These are phyloP conservation scores for Copromyces sp. DNA, from an alignment of 495 filamentous ascomycete species.

Conservation along the genomic window DNA sequence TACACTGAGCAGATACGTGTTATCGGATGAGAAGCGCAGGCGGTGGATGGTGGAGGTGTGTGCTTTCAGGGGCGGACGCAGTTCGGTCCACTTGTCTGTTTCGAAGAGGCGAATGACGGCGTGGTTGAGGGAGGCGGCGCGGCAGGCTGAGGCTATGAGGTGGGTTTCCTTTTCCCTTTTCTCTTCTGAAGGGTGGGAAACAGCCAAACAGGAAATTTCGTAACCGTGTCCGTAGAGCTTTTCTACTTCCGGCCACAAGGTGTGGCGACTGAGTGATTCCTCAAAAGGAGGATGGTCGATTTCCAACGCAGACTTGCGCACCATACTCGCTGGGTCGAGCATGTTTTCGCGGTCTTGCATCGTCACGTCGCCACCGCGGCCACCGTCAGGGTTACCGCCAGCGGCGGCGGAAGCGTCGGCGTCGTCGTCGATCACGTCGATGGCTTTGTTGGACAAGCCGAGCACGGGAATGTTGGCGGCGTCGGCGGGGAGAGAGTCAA, in stretches of 20 bases:
- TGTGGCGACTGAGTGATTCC: constrained; percentile 79
- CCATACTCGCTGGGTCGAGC: constrained; percentile 30
- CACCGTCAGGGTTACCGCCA: constrained; percentile 9
- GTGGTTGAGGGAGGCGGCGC: constrained; percentile 83
- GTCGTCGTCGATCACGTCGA: constrained; percentile 50
- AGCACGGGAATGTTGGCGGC: constrained; percentile 90
- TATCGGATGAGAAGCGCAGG: constrained; percentile 67
- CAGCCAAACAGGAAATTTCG: constrained; percentile 86
- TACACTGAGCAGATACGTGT: constrained; percentile 69
- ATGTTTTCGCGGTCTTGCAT: constrained; percentile 26
- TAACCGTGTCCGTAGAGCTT: constrained; percentile 99
- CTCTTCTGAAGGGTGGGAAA: constrained; percentile 37
- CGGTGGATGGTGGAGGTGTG: constrained; percentile 79
- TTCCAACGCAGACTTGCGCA: constrained; percentile 35
- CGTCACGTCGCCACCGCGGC: constrained; percentile 17
- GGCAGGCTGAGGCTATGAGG: constrained; percentile 85
- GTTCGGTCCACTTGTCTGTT: constrained; percentile 74
- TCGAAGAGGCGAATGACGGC: constrained; percentile 89
- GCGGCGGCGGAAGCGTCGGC: constrained; percentile 13
- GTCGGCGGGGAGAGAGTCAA: constrained; percentile 53
- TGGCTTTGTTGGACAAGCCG: constrained; percentile 91
- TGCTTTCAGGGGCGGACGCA: constrained; percentile 67
- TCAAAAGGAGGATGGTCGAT: constrained; percentile 71
- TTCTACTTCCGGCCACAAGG: constrained; percentile 90
- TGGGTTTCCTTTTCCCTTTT: constrained; percentile 35